Evolutionary conservation across 495 filamentous ascomycete species (phyloP).

Genomic region (Chaetomium cochliodes): DNA sequence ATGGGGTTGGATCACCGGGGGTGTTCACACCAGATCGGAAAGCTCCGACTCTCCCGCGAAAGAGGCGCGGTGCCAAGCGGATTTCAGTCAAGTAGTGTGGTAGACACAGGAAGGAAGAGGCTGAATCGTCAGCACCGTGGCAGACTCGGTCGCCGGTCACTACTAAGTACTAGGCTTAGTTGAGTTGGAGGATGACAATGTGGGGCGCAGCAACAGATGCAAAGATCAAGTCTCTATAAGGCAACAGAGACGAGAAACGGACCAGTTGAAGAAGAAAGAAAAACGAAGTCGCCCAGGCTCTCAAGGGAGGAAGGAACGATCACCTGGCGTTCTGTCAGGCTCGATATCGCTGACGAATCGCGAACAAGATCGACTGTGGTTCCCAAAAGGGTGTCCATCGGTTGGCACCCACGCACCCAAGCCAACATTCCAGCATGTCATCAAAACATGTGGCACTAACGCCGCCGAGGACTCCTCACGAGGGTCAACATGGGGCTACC

Average conservation of each 20-base stretch:
- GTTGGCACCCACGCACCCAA: neutral
- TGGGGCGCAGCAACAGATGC: neutral
- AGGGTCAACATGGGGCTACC: conserved; percentile 16
- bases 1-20: conserved; percentile 23
- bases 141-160: conserved; percentile 3
- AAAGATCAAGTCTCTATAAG: too few relatives aligned
- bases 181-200: neutral
- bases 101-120: neutral
- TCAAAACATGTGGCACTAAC: conserved; percentile 7
- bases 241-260: neutral
- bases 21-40: neutral
- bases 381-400: neutral
- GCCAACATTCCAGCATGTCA: conserved; percentile 9
- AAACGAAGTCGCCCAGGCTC: neutral
- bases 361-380: neutral
- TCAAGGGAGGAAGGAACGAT: neutral
- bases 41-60: neutral
- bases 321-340: conserved; percentile 10
- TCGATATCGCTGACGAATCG: conserved; percentile 11
- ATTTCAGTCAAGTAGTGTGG: neutral
- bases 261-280: neutral
- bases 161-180: neutral
- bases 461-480: conserved; percentile 3
- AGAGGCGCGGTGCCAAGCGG: neutral
- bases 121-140: conserved; percentile 2